Percentiles rank a stretch among this genome's conserved stretches.
Evolutionary conservation across 345 rosid genomes (phyloP).

Genomic region (Eucalyptus curtisii): DNA sequence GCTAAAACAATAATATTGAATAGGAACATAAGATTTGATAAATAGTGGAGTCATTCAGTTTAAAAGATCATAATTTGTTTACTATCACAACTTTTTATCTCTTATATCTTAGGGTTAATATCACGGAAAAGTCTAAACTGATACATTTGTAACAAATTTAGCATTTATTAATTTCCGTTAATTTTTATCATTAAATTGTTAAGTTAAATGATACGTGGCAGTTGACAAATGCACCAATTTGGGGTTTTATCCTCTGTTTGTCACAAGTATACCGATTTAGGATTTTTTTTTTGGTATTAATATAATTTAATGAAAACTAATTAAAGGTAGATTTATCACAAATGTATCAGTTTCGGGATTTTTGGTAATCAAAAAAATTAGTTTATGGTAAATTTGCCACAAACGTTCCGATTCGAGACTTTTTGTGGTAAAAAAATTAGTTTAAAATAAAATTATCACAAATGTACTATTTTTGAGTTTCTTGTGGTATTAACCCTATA

Average conservation of each 20-base stretch:
- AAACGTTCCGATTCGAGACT: rapidly evolving
- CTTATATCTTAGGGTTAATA: background rate
- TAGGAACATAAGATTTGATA: background rate
- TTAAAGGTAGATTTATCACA: too few relatives aligned
- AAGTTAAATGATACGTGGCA: rapidly evolving
- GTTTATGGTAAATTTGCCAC: too few relatives aligned
- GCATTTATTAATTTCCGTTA: too few relatives aligned
- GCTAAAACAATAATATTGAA: background rate
- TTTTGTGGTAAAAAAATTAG: too few relatives aligned
- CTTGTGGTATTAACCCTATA: background rate
- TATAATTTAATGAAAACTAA: too few relatives aligned
- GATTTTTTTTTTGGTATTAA: too few relatives aligned
- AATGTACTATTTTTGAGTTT: background rate
- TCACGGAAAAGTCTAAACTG: too few relatives aligned
- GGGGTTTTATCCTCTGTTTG: rapidly evolving
- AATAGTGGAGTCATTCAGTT: background rate
- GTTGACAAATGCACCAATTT: too few relatives aligned
- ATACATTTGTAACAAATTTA: too few relatives aligned
- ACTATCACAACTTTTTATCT: background rate
- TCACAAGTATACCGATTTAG: rapidly evolving
- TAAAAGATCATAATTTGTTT: background rate
- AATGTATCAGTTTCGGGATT: too few relatives aligned
- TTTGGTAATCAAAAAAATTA: too few relatives aligned
- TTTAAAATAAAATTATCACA: too few relatives aligned
- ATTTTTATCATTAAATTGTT: background rate